These are phyloP conservation scores for Parascedosporium putredinis DNA, from an alignment of 2,329 filamentous ascomycete species.

Conservation along the genomic window DNA sequence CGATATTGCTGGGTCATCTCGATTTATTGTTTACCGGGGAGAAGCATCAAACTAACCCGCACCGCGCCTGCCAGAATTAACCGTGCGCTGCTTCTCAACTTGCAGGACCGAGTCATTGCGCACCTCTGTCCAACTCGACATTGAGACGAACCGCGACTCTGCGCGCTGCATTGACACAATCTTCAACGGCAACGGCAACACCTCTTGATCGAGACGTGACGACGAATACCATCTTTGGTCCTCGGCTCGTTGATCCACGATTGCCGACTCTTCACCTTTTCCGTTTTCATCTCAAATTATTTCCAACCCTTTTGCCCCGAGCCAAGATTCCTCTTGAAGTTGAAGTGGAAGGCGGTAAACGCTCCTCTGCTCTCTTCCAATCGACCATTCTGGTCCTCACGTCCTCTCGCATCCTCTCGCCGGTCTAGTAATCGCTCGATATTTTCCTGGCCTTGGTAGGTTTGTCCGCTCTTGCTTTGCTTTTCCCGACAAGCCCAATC, in stretches of 20 bases:
- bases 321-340: no score
- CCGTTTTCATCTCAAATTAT: background rate
- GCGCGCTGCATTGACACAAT: background rate
- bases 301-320: background rate
- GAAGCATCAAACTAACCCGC: background rate
- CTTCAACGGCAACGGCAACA: background rate
- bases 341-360: no score
- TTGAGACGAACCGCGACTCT: background rate
- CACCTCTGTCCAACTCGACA: background rate
- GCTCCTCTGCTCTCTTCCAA: no score
- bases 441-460: no score
- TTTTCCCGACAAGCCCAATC: no score
- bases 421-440: no score
- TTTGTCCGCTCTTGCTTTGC: no score
- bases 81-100: background rate
- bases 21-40: background rate
- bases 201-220: no score
- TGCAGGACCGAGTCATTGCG: slow-evolving; percentile 1
- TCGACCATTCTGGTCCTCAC: no score
- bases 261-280: background rate
- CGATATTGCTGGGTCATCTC: background rate
- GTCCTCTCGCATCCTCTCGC: no score
- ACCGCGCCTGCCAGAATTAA: background rate
- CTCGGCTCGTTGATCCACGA: background rate
- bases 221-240: no score